Percentiles rank a stretch among this genome's conserved stretches.
phyloP scores from a whole-genome alignment of 2,329 filamentous ascomycete species.

The Paraphaeosphaeria sporulosa region DNA sequence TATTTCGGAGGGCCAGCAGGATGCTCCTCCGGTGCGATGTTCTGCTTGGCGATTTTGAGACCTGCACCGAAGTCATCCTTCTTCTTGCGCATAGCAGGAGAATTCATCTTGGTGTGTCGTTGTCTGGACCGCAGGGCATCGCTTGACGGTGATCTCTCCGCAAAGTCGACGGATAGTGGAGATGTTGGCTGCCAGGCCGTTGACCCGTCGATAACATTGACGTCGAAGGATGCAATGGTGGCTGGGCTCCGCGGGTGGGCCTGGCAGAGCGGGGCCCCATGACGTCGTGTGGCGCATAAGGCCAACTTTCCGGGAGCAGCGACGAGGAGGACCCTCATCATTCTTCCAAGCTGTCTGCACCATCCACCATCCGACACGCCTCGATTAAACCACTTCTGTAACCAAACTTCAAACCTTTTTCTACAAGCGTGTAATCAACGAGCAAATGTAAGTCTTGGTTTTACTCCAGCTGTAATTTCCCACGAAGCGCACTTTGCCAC shows the following conservation, averaged over 20 bases:
- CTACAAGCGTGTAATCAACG: too few species aligned
- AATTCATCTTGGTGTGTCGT: slow-evolving; percentile 3
- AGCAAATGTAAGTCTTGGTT: not conserved
- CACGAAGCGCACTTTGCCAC: not conserved
- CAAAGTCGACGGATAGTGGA: slow-evolving; percentile 8
- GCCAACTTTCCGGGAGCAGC: slow-evolving; percentile 31
- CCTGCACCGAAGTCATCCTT: slow-evolving; percentile 52
- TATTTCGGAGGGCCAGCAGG: slow-evolving; percentile 55
- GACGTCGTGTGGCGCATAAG: slow-evolving; percentile 46
- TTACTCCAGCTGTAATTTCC: not conserved
- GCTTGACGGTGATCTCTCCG: slow-evolving; percentile 8
- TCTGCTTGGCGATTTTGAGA: slow-evolving; percentile 52
- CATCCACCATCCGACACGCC: too few species aligned
- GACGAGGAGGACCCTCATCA: not conserved
- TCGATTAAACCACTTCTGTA: too few species aligned
- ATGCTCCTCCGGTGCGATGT: slow-evolving; percentile 46
- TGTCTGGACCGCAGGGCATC: slow-evolving; percentile 12
- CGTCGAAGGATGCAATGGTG: slow-evolving; percentile 27
- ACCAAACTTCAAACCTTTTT: too few species aligned
- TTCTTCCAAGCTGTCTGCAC: not conserved
- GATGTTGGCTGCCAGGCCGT: slow-evolving; percentile 15
- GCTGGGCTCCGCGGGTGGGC: slow-evolving; percentile 22
- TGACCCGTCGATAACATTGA: slow-evolving; percentile 15
- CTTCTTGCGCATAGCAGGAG: slow-evolving; percentile 38
- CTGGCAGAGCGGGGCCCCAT: slow-evolving; percentile 21